A percentile compares a stretch with the other conserved stretches of the same genome.
Conservation (phyloP, 169 alveolate genomes). For the Babesia caballi region DNA sequence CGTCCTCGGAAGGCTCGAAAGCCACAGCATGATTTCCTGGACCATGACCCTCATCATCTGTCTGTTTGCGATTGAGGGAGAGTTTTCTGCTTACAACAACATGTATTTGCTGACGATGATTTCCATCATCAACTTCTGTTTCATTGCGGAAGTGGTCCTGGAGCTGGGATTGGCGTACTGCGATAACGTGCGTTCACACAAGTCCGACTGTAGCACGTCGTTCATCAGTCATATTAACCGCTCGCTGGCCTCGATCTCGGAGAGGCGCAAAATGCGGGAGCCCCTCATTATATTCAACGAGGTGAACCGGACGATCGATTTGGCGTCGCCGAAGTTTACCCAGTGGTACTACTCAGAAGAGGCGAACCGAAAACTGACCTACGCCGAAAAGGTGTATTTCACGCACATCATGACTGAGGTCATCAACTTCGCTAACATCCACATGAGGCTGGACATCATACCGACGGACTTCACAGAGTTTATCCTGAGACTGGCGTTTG, state of each 20-base stretch:
- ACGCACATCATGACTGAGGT: constrained; percentile 34
- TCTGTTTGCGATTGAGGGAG: constrained; percentile 16
- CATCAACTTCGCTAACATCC: constrained; percentile 28
- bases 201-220: neutral
- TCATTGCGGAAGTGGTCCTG: constrained; percentile 12
- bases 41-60: constrained; percentile 57
- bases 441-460: constrained; percentile 35
- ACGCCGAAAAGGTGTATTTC: constrained; percentile 31
- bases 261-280: constrained; percentile 23
- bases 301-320: constrained; percentile 1
- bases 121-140: constrained; percentile 3
- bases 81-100: constrained; percentile 6
- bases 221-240: constrained; percentile 17
- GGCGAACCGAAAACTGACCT: neutral
- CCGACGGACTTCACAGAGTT: constrained; percentile 50
- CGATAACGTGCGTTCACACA: constrained; percentile 8
- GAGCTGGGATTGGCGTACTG: constrained; percentile 23
- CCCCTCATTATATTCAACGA: constrained; percentile 35
- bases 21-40: constrained; percentile 74
- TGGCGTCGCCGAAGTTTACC: neutral
- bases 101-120: constrained; percentile 6
- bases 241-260: constrained; percentile 10
- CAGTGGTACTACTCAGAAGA: constrained; percentile 3
- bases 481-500: constrained; percentile 38
- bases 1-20: constrained; percentile 67